Percentiles rank a stretch among this genome's conserved stretches.
phyloP scores from a whole-genome alignment of 2,329 filamentous ascomycete species.

The Cladosporium sp. region DNA sequence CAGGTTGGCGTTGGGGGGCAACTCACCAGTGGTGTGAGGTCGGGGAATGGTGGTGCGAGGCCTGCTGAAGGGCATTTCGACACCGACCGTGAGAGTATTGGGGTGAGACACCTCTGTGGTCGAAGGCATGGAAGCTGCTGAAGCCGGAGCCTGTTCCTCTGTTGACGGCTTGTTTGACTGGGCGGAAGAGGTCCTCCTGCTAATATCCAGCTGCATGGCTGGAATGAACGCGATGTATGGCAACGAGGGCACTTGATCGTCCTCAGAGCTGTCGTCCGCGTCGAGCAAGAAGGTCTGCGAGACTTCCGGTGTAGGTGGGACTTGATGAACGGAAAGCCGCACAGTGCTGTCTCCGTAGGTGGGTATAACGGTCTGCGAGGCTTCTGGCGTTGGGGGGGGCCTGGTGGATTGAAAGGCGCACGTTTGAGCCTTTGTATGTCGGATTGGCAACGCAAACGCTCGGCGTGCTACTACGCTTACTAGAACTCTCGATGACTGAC shows the following conservation, averaged over 20 bases:
- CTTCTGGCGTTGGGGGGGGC: neutral
- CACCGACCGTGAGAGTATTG: neutral
- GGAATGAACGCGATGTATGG: neutral
- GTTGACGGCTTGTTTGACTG: neutral
- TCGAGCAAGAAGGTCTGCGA: neutral
- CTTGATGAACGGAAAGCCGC: neutral
- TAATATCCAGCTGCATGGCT: neutral
- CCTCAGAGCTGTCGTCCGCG: neutral
- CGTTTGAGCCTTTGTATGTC: neutral
- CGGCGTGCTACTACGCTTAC: neutral
- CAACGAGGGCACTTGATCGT: neutral
- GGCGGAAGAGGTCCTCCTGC: neutral
- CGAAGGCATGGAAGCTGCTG: neutral
- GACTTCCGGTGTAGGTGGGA: neutral
- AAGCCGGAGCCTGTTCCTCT: neutral
- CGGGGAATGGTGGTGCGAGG: neutral
- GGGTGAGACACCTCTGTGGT: neutral
- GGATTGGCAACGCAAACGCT: neutral
- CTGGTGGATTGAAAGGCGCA: neutral
- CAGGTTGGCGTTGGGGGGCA: neutral
- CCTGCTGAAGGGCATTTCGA: neutral
- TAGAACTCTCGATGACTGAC: neutral
- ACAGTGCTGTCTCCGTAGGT: neutral
- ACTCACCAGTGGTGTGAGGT: conserved; percentile 6
- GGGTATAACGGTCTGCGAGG: neutral